A percentile compares a stretch with the other conserved stretches of the same genome.
Conservation (phyloP, 768 basidiomycete genomes). For the Psilocybe cubensis region DNA sequence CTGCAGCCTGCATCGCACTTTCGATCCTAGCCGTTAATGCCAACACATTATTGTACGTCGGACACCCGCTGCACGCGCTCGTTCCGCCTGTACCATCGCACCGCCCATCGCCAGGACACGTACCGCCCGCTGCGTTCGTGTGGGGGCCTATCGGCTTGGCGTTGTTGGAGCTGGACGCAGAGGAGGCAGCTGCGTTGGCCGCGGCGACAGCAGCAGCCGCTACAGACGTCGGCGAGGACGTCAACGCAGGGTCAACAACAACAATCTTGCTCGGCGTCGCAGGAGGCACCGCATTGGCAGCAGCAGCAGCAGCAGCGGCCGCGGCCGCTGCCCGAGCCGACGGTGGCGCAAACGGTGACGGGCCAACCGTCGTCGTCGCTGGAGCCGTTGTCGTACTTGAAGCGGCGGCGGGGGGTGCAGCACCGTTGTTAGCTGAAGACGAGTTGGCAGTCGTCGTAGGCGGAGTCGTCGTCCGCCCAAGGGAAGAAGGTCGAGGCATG, state of each 20-base stretch:
- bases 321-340: constrained; percentile 20
- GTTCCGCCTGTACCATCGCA: constrained; percentile 98
- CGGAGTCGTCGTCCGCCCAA: constrained; percentile 46
- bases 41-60: constrained; percentile 90
- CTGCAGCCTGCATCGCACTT: constrained; percentile 28
- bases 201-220: constrained; percentile 17
- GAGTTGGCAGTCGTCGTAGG: neutral
- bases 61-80: constrained; percentile 92
- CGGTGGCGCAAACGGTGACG: constrained; percentile 34
- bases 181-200: neutral
- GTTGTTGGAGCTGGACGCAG: neutral
- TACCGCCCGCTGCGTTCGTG: constrained; percentile 47
- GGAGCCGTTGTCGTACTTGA: constrained; percentile 15
- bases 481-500: constrained; percentile 70
- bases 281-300: constrained; percentile 16
- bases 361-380: constrained; percentile 29
- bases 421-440: neutral
- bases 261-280: constrained; percentile 5
- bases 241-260: neutral
- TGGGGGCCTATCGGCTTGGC: constrained; percentile 9
- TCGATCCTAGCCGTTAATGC: constrained; percentile 46
- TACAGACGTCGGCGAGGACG: constrained; percentile 19
- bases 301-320: constrained; percentile 16
- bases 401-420: constrained; percentile 25
- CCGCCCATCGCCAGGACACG: constrained; percentile 98